These are phyloP conservation scores for Bauhinia variegata DNA, from an alignment of 306 rosid genomes.

Conservation along the genomic window DNA sequence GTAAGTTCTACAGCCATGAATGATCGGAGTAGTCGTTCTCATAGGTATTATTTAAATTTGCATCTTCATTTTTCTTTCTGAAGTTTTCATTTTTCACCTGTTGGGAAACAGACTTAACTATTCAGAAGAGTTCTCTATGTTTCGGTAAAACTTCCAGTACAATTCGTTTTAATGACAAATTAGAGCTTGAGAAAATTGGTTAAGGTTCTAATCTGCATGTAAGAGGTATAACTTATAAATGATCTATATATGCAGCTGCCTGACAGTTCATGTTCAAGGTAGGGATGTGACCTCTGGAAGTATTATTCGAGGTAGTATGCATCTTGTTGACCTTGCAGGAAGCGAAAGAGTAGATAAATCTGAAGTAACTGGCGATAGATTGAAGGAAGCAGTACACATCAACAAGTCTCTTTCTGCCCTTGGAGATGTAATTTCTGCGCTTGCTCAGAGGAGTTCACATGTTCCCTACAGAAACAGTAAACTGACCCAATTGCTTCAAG, in stretches of 20 bases:
- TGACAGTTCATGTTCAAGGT: slow-evolving; percentile 97
- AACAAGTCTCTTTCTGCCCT: slow-evolving; percentile 96
- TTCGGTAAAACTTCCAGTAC: background rate
- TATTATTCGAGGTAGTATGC: slow-evolving; percentile 80
- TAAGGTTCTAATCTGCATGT: background rate
- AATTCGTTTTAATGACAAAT: background rate
- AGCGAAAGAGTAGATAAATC: slow-evolving; percentile 98
- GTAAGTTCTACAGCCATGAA: slow-evolving; percentile 92
- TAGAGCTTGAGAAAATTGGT: background rate
- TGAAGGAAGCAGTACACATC: slow-evolving; percentile 96
- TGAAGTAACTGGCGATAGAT: slow-evolving; percentile 89
- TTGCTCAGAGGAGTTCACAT: slow-evolving; percentile 81
- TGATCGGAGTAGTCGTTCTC: slow-evolving; percentile 91
- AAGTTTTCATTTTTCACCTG: no score
- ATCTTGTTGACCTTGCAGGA: slow-evolving; percentile 97
- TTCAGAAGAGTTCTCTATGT: background rate
- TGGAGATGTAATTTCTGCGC: slow-evolving; percentile 94
- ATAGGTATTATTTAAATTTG: slow-evolving; percentile 51
- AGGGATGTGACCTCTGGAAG: slow-evolving; percentile 70
- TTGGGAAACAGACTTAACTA: no score
- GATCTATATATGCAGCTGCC: slow-evolving; percentile 64
- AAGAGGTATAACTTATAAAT: slow-evolving; percentile 27
- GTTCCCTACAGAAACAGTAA: slow-evolving; percentile 96
- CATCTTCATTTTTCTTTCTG: no score
- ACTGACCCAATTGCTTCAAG: slow-evolving; percentile 96